Evolutionary conservation across 1,284 basidiomycete species (phyloP), one percentile per base, ranked within the genome.

Genomic region (Fomitopsis betulina): DNA sequence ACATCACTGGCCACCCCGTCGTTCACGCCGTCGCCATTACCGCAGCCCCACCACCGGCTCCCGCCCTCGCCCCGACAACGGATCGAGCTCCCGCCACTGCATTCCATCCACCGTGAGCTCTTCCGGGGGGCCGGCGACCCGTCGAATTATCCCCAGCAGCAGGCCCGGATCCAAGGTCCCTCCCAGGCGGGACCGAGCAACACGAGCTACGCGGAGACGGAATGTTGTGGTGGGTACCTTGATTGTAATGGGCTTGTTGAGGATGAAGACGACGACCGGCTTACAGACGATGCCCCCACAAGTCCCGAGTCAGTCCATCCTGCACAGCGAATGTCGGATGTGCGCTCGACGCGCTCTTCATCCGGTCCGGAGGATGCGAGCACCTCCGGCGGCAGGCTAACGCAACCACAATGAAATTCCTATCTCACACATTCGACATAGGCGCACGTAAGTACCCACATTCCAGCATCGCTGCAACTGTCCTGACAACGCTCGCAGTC

Each of bases 191-290:
- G 40, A n/a, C 38, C 53, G 30, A 33, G 40, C 53, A 43, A 37
- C 37, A 32, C 40, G 12, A 27, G 23, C 37, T 61, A 56, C 56
- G 52, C 32, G 4, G 55, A 60, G 55, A 49, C 63, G 12, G 65
- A 68, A 39, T 82, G 79, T 65, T 81, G 79, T 61, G 79, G 76
- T 25, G 81, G 81, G 13, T 74, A 79, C 43, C 59, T 83, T 56
- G 78, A 82, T 64, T 81, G 81, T 65, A 70, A 70, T 19, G 74
- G 72, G n/a, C 71, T 81, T n/a, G 69, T 72, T 42, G 74, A 75
- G 53, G 70, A 73, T 8, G 71, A 73, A 3, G 69, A 70, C 33
- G 70, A 72, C 17, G 68, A 68, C 37, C 58, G 63, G 17, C 55
- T 59, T 12, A 62, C 63, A 32, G 64, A 67, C 23, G 60, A 63